Percentiles rank a stretch among this genome's conserved stretches.
Evolutionary conservation across 1,284 basidiomycete genomes (phyloP).

Genomic region (Bjerkandera adusta): DNA sequence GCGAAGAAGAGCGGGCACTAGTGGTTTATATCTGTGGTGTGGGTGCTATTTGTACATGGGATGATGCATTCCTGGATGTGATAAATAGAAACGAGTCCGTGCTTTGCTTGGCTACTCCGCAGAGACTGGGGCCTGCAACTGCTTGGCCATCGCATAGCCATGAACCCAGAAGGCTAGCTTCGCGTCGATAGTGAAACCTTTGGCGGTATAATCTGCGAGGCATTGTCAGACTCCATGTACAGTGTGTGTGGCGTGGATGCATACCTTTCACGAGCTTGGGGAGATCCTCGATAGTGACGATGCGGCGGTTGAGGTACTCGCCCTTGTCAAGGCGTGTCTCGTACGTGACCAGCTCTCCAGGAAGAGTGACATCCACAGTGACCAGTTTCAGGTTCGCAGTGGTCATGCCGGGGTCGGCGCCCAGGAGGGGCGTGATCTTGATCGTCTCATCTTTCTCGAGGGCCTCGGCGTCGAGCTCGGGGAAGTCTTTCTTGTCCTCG

Average conservation of each 20-base stretch:
- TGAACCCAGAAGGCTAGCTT: conserved; percentile 70
- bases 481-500: too few relatives aligned
- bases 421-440: background rate
- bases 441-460: conserved; percentile 42
- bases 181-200: conserved; percentile 80
- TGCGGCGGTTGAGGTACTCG: conserved; percentile 75
- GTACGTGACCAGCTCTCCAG: conserved; percentile 58
- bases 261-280: conserved; percentile 56
- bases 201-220: conserved; percentile 14
- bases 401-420: conserved; percentile 66
- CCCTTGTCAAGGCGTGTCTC: conserved; percentile 73
- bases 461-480: conserved; percentile 73
- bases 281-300: conserved; percentile 75
- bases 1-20: conserved; percentile 52
- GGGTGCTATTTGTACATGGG: background rate
- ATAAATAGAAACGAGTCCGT: too few relatives aligned
- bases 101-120: background rate
- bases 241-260: too few relatives aligned
- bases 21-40: conserved; percentile 3
- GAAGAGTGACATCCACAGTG: conserved; percentile 59
- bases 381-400: conserved; percentile 82
- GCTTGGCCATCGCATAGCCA: conserved; percentile 59
- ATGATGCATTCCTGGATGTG: too few relatives aligned
- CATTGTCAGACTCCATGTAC: conserved; percentile 70
- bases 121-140: conserved; percentile 12